A percentile compares a stretch with the other conserved stretches of the same genome.
These are phyloP conservation scores for Candida schatavii DNA, from an alignment of 805 yeast genomes.

Conservation along the genomic window DNA sequence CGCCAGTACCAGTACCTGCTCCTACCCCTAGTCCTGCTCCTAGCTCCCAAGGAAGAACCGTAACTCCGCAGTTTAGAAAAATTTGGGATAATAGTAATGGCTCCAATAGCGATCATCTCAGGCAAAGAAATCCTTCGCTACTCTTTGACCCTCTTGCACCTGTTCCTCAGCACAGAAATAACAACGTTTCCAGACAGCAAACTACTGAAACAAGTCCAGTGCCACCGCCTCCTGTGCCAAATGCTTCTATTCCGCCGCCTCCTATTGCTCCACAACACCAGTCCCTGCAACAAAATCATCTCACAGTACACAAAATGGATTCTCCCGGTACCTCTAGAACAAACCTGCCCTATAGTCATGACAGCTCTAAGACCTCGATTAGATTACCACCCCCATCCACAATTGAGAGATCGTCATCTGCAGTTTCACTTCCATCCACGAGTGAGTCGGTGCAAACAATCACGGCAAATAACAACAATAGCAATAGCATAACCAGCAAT, in stretches of 20 bases:
- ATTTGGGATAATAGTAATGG: conserved; percentile 27
- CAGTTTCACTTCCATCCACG: background rate
- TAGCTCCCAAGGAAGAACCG: conserved; percentile 3
- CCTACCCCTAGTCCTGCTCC: conserved; percentile 9
- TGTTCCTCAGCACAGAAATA: conserved; percentile 22
- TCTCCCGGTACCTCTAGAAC: background rate
- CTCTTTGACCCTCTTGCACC: conserved; percentile 51
- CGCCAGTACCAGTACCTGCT: conserved; percentile 1
- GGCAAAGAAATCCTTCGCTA: conserved; percentile 47
- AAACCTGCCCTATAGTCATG: background rate
- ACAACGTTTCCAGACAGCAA: conserved; percentile 4
- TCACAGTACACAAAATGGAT: background rate
- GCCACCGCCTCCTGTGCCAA: conserved; percentile 6
- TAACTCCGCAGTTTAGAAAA: conserved; percentile 33
- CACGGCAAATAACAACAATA: background rate
- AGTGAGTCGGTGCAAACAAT: background rate
- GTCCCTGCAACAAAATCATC: background rate
- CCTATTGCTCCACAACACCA: background rate
- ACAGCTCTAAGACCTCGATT: conserved; percentile 7
- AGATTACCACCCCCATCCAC: conserved; percentile 21
- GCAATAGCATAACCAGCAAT: background rate
- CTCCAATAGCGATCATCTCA: conserved; percentile 5
- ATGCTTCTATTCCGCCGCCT: background rate
- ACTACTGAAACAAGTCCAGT: conserved; percentile 10
- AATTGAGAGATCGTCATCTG: conserved; percentile 13